phyloP scores from a whole-genome alignment of 2,329 filamentous ascomycete species.

The Aspergillus brasiliensis region DNA sequence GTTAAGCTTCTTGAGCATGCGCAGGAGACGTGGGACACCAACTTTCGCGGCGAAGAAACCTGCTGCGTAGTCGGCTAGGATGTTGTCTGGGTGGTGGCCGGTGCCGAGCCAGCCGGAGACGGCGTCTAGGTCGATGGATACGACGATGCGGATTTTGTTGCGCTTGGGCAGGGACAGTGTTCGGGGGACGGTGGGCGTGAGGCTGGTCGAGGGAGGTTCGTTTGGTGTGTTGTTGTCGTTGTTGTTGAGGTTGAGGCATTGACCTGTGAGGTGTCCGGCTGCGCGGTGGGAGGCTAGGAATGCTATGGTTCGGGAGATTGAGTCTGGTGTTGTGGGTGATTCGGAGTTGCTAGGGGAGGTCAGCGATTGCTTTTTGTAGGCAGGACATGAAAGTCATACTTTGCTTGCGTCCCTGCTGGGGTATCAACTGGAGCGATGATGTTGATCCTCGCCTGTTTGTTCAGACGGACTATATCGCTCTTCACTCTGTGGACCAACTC shows the following conservation, averaged over 20 bases:
- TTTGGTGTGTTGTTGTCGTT: conserved; percentile 51
- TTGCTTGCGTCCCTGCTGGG: conserved; percentile 52
- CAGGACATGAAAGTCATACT: conserved; percentile 22
- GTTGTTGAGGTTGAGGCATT: conserved; percentile 55
- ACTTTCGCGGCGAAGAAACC: conserved; percentile 60
- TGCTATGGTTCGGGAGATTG: conserved; percentile 52
- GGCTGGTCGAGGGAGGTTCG: not conserved
- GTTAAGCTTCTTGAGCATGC: conserved; percentile 54
- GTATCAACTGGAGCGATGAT: conserved; percentile 54
- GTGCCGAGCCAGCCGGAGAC: conserved; percentile 61
- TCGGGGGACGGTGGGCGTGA: conserved; percentile 18
- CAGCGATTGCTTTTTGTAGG: not conserved
- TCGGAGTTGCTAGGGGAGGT: not conserved
- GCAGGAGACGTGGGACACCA: conserved; percentile 59
- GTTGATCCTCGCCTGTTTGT: conserved; percentile 55
- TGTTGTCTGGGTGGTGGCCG: conserved; percentile 52
- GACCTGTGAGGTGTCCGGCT: conserved; percentile 57
- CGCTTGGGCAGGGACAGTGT: conserved; percentile 11
- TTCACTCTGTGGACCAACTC: conserved; percentile 56
- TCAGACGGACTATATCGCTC: conserved; percentile 57
- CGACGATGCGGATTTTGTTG: conserved; percentile 29
- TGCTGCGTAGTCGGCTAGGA: conserved; percentile 57
- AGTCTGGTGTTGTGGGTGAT: conserved; percentile 44
- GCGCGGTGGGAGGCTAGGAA: conserved; percentile 55
- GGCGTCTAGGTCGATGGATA: conserved; percentile 59